Percentiles rank a stretch among this genome's conserved stretches.
These are phyloP conservation scores for Ustilago loliicola DNA, from an alignment of 1,284 basidiomycete species.

Conservation along the genomic window DNA sequence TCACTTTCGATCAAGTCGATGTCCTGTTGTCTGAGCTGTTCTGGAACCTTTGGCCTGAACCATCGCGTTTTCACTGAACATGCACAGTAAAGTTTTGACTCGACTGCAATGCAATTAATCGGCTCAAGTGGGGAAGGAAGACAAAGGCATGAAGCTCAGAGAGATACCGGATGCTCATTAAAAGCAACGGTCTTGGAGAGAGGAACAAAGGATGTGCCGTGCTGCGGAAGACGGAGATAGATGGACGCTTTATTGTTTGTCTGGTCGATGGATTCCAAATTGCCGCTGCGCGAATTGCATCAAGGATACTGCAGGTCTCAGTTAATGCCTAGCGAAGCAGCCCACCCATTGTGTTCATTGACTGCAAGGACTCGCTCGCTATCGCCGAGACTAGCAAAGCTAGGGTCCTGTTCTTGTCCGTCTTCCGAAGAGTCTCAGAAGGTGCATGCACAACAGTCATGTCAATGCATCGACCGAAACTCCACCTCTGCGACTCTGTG, in stretches of 20 bases:
- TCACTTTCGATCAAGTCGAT: no score
- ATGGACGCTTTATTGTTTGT: constrained; percentile 5
- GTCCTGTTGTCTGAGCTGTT: background rate
- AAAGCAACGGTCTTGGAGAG: no score
- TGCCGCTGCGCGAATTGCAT: background rate
- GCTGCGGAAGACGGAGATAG: constrained; percentile 8
- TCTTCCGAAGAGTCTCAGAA: constrained; percentile 10
- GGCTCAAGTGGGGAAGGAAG: no score
- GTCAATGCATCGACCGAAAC: background rate
- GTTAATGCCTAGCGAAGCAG: background rate
- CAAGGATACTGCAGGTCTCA: background rate
- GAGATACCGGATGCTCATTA: no score
- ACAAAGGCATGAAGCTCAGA: no score
- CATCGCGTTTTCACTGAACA: no score
- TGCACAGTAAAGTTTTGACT: no score
- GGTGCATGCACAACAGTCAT: background rate
- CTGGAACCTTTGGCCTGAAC: no score
- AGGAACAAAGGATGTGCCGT: background rate
- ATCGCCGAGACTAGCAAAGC: no score
- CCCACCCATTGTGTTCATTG: background rate
- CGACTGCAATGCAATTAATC: background rate
- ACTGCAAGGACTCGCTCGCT: no score
- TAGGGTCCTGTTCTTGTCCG: constrained; percentile 2
- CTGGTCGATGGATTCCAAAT: no score
- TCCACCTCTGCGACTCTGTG: background rate